Percentiles rank a stretch among this genome's conserved stretches.
Evolutionary conservation across 495 filamentous ascomycete genomes (phyloP).

Genomic region (Elaphomyces granulatus): DNA sequence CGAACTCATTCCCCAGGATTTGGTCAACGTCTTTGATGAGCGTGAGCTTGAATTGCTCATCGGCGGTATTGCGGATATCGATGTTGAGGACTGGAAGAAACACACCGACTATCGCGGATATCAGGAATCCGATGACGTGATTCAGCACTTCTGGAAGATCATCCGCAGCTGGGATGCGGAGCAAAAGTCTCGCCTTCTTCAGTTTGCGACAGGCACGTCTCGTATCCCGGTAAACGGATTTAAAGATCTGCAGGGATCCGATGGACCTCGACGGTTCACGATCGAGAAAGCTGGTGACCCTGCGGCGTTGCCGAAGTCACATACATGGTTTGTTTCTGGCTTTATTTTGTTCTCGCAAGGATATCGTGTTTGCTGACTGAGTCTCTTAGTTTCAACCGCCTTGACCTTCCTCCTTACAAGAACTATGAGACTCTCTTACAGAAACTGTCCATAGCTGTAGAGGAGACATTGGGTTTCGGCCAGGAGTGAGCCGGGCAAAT

Average conservation of each 20-base stretch:
- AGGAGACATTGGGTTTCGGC: slow-evolving; percentile 98
- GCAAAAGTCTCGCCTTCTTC: slow-evolving; percentile 89
- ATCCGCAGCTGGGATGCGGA: slow-evolving; percentile 94
- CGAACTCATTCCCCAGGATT: slow-evolving; percentile 88
- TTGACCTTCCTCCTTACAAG: slow-evolving; percentile 94
- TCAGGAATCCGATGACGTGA: slow-evolving; percentile 91
- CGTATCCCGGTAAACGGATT: slow-evolving; percentile 99
- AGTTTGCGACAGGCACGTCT: slow-evolving; percentile 95
- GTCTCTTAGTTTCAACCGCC: slow-evolving; percentile 71
- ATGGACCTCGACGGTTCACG: slow-evolving; percentile 89
- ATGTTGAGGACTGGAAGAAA: slow-evolving; percentile 99
- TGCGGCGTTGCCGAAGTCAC: slow-evolving; percentile 81
- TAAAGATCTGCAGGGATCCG: slow-evolving; percentile 96
- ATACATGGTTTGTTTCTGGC: slow-evolving; percentile 73
- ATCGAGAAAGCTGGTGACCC: slow-evolving; percentile 95
- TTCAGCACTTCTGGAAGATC: slow-evolving; percentile 97
- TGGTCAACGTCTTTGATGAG: slow-evolving; percentile 98
- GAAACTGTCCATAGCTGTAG: slow-evolving; percentile 91
- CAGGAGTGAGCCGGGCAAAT: slow-evolving; percentile 44
- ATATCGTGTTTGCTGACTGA: slow-evolving; percentile 9
- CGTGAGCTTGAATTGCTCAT: slow-evolving; percentile 93
- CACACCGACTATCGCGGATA: slow-evolving; percentile 99
- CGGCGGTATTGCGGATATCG: slow-evolving; percentile 97
- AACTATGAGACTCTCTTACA: slow-evolving; percentile 63
- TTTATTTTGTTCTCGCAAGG: background rate